Percentiles rank a stretch among this genome's conserved stretches.
These are phyloP conservation scores for Pyrenula aspistea DNA, from an alignment of 495 filamentous ascomycete species.

Conservation along the genomic window DNA sequence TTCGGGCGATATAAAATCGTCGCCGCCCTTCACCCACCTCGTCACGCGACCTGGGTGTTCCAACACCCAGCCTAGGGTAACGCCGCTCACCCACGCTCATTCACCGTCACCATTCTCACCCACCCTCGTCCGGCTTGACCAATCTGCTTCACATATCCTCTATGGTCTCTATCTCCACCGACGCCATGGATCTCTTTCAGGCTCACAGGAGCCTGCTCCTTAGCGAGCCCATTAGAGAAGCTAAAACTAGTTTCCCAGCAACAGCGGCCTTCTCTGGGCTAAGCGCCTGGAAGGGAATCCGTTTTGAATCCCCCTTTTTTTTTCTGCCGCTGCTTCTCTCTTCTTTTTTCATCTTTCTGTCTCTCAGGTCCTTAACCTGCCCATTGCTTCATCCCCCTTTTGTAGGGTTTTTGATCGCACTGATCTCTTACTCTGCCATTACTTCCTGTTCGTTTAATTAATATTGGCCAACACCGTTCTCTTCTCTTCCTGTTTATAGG, in stretches of 20 bases:
- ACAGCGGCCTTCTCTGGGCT: background rate
- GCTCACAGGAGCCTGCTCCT: too few species aligned
- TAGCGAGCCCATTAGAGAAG: too few species aligned
- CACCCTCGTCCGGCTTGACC: background rate
- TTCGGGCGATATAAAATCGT: background rate
- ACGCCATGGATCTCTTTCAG: background rate
- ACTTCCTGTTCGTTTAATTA: background rate
- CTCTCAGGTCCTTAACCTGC: background rate
- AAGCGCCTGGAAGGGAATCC: background rate
- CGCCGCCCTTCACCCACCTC: background rate
- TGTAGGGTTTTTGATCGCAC: background rate
- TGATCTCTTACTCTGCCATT: background rate
- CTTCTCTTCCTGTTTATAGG: background rate
- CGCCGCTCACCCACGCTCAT: background rate
- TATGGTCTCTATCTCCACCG: background rate
- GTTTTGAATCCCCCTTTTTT: background rate
- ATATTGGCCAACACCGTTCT: background rate
- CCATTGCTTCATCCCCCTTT: background rate
- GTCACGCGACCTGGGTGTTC: background rate
- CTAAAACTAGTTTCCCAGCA: background rate
- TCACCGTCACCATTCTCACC: background rate
- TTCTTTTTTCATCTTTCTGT: background rate
- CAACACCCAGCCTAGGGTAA: background rate
- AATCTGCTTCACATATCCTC: constrained; percentile 1
- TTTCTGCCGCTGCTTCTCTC: background rate